These are phyloP conservation scores for Lentinus tigrinus DNA, from an alignment of 768 basidiomycete genomes.

Conservation along the genomic window DNA sequence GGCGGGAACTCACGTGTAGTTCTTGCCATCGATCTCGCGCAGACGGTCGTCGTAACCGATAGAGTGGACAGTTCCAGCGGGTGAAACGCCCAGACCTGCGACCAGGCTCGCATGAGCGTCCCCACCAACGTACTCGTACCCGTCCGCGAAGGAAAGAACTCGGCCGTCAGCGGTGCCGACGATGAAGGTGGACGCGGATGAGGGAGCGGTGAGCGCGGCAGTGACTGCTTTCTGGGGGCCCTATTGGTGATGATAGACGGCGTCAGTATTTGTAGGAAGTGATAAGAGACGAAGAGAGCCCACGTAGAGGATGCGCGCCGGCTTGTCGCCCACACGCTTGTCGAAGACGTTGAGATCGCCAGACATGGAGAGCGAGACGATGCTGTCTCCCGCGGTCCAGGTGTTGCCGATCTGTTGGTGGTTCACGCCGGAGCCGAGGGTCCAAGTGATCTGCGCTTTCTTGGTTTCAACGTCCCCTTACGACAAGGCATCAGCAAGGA, in stretches of 20 bases:
- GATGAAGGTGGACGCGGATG: conserved; percentile 65
- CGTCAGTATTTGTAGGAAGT: background rate
- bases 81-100: conserved; percentile 52
- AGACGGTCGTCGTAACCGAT: conserved; percentile 81
- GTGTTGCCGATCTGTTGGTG: conserved; percentile 87
- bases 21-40: conserved; percentile 57
- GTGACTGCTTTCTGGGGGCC: conserved; percentile 84
- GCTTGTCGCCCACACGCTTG: conserved; percentile 59
- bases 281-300: conserved; percentile 21
- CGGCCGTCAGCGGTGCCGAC: conserved; percentile 82
- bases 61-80: conserved; percentile 57
- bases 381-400: conserved; percentile 70
- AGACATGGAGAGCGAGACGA: conserved; percentile 81
- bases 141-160: conserved; percentile 58
- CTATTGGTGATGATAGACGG: conserved; percentile 34
- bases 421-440: conserved; percentile 67
- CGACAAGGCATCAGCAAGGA: too few species aligned
- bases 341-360: conserved; percentile 86
- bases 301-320: conserved; percentile 62
- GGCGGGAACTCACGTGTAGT: conserved; percentile 47
- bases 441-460: conserved; percentile 68
- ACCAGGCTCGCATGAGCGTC: conserved; percentile 71
- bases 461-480: conserved; percentile 84
- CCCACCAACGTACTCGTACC: conserved; percentile 52
- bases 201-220: conserved; percentile 43